Evolutionary conservation across 2,329 filamentous ascomycete species (phyloP).

Genomic region (Rasamsonia emersonii): DNA sequence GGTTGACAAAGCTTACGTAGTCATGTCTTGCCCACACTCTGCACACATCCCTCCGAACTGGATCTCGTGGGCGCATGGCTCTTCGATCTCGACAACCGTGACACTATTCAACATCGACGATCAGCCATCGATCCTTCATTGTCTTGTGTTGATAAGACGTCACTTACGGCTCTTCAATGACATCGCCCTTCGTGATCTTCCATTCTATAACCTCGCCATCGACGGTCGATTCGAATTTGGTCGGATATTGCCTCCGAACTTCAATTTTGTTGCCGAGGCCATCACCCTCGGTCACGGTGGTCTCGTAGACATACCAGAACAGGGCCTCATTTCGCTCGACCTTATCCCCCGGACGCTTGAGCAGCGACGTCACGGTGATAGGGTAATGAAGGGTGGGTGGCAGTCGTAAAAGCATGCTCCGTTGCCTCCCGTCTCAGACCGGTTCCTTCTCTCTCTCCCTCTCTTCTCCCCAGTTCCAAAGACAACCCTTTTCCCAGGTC

Average conservation of each 20-base stretch:
- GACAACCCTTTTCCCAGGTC: too few relatives aligned
- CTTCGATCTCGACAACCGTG: constrained; percentile 67
- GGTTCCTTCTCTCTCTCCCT: not conserved
- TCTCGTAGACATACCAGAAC: constrained; percentile 81
- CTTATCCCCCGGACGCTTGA: constrained; percentile 65
- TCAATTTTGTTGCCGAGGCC: constrained; percentile 65
- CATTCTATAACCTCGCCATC: constrained; percentile 73
- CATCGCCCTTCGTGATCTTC: constrained; percentile 51
- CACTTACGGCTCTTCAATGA: constrained; percentile 35
- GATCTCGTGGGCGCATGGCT: constrained; percentile 82
- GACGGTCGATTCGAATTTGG: constrained; percentile 72
- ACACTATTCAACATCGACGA: constrained; percentile 30
- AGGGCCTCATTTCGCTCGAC: constrained; percentile 70
- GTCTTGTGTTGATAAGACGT: constrained; percentile 2
- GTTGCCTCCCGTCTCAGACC: constrained; percentile 2
- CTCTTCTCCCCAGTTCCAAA: not conserved
- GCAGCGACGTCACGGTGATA: constrained; percentile 79
- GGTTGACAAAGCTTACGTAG: constrained; percentile 45
- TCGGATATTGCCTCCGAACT: constrained; percentile 61
- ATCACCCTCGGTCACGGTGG: constrained; percentile 57
- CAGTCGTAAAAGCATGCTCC: constrained; percentile 40
- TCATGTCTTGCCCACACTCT: constrained; percentile 94
- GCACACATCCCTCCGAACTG: constrained; percentile 88
- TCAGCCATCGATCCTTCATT: constrained; percentile 3
- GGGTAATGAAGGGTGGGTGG: constrained; percentile 69